These are phyloP conservation scores for Ophiocordyceps camponoti-rufipedis DNA, from an alignment of 2,329 filamentous ascomycete species.

Conservation along the genomic window DNA sequence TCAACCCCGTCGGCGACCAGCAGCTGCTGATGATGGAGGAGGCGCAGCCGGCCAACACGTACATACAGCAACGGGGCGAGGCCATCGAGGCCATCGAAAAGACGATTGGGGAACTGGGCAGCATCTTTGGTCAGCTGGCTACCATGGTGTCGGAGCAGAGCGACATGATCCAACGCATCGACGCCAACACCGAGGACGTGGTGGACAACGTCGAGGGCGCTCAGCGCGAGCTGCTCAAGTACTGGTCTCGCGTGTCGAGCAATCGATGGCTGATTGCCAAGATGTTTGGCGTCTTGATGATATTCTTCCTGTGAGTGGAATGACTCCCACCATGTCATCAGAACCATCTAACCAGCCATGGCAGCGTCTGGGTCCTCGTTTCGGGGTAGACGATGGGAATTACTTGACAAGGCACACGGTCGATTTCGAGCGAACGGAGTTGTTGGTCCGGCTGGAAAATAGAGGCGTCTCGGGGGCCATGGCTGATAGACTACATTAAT, in stretches of 20 bases:
- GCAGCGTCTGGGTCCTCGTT: slow-evolving; percentile 21
- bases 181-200: slow-evolving; percentile 93
- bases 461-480: not conserved
- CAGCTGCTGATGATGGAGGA: slow-evolving; percentile 88
- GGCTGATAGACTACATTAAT: not conserved
- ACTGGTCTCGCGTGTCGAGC: slow-evolving; percentile 84
- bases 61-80: slow-evolving; percentile 85
- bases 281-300: slow-evolving; percentile 72
- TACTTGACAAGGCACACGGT: slow-evolving; percentile 4
- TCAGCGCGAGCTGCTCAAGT: slow-evolving; percentile 87
- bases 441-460: not conserved
- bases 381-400: slow-evolving; percentile 8
- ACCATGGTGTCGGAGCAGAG: slow-evolving; percentile 96
- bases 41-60: slow-evolving; percentile 66
- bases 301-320: slow-evolving; percentile 53
- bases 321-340: not conserved
- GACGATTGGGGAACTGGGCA: slow-evolving; percentile 80
- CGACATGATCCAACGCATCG: slow-evolving; percentile 93
- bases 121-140: slow-evolving; percentile 83
- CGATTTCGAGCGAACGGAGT: not conserved
- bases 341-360: slow-evolving; percentile 4
- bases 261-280: slow-evolving; percentile 90
- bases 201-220: slow-evolving; percentile 97
- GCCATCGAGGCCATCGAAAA: slow-evolving; percentile 94
- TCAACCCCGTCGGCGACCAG: slow-evolving; percentile 68